Evolutionary conservation across 2,329 filamentous ascomycete genomes (phyloP), one percentile per base, ranked within the genome.

Genomic region (Pleomassaria siparia): DNA sequence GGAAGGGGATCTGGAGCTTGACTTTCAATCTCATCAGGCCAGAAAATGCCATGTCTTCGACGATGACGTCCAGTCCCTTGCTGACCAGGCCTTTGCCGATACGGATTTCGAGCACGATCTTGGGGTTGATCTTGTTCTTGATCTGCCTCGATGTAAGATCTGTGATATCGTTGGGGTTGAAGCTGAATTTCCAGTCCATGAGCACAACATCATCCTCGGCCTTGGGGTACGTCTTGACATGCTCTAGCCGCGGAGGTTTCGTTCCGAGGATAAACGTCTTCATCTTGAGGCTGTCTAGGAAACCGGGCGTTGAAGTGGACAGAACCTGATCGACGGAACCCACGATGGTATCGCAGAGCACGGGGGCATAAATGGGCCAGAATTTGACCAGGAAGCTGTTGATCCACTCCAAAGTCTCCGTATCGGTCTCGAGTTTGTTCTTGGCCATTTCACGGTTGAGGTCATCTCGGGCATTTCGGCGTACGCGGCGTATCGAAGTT

Each of bases 111-210:
- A 99, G 82, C 10, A 97, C 89, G 47, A 99, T 80, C 74, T 97
- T 99, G 46, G 94, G 94, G 67, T 99, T 97, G 72, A 97, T 83
- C 78, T 96, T 96, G 78, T 91, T 91, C 77, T 89, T 92, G 64
- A 96, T 75, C 71, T 99, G 94, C 51, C 87, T 84, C 2, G 86
- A 79, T 2, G 94, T 99, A 81, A 99, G 84, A 71, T 99, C 94
- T 57, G 88, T 85, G 2, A 83, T 88, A 71, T 99, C 95, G 58
- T 94, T 97, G 26, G 94, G 94, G 0, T 89, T 97, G 75, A 99
- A 99, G 79, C 92, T 97, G 73, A 99, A 99, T 65, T 95, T 96
- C 94, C 94, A 99, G 70, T 99, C 94, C 94, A 99, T 99, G 64
- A 97, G 83, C 33, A 99, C 90, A 49, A 91, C 86, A 66, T 99